Base-by-base conservation (phyloP, 106 monocot species). In the Gastrodia elata region DNA sequence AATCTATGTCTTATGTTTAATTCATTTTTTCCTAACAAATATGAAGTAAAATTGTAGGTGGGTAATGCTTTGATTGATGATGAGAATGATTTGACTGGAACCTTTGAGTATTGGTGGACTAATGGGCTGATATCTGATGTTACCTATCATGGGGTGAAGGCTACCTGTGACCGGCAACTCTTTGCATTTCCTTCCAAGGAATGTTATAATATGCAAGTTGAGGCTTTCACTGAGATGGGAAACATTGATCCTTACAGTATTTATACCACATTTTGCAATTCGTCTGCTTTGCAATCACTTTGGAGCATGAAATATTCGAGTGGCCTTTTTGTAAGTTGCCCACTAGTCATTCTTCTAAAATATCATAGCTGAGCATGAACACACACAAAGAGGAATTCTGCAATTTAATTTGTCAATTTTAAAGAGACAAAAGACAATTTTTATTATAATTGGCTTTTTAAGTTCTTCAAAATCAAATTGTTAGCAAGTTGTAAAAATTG, bases 1-100 rank as follows among this genome's bases (percentile, higher is more conserved):
- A n/a, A n/a, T n/a, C n/a, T n/a, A n/a, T n/a, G n/a, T n/a, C n/a
- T n/a, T n/a, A n/a, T n/a, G n/a, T n/a, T n/a, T n/a, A n/a, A n/a
- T n/a, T n/a, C n/a, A n/a, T n/a, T n/a, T n/a, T n/a, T n/a, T n/a
- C n/a, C n/a, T n/a, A n/a, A n/a, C n/a, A n/a, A n/a, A n/a, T n/a
- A 43, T 43, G n/a, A n/a, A n/a, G n/a, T n/a, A n/a, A n/a, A n/a
- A 13, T 44, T 40, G 37, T 16, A 95, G 95, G 91, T 97, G 40
- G 96, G 96, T 24, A 97, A 97, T 84, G 92, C 92, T n/a, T 92
- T 97, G 28, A 90, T 81, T 20, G 88, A 97, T 81, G 92, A 97
- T 64, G 88, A 83, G 75, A 80, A 88, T 34, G 96, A 97, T 71
- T 90, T 87, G 46, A 67, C 87, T 16, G 96, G 96, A 38, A 97